These are phyloP conservation scores for Hymenoscyphus scutula DNA, from an alignment of 2,329 filamentous ascomycete species.

Conservation along the genomic window DNA sequence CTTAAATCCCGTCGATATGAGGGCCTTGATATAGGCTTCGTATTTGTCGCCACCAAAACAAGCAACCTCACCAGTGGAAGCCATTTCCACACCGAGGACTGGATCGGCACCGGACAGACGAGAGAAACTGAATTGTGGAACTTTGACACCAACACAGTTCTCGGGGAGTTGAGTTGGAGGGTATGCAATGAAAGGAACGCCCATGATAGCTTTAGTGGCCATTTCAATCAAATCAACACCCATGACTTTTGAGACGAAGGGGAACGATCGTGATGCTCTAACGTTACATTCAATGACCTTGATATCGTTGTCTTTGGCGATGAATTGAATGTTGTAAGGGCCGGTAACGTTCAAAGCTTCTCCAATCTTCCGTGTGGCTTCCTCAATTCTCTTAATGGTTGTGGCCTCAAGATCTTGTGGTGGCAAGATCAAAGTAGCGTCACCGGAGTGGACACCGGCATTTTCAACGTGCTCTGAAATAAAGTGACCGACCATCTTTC, in stretches of 20 bases:
- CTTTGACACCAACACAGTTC: conserved; percentile 92
- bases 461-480: conserved; percentile 99
- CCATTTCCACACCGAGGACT: conserved; percentile 97
- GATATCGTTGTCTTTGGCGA: conserved; percentile 98
- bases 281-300: conserved; percentile 99
- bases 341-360: conserved; percentile 92
- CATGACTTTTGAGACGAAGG: conserved; percentile 98
- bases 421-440: conserved; percentile 91
- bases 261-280: conserved; percentile 91
- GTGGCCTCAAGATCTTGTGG: conserved; percentile 89
- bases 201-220: conserved; percentile 96
- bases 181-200: conserved; percentile 77
- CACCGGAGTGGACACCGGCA: conserved; percentile 95
- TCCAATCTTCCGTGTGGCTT: conserved; percentile 93
- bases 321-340: conserved; percentile 99
- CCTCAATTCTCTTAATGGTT: conserved; percentile 87
- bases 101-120: conserved; percentile 93
- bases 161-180: conserved; percentile 72
- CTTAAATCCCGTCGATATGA: conserved; percentile 94
- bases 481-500: conserved; percentile 89
- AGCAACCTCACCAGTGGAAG: conserved; percentile 95
- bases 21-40: conserved; percentile 94
- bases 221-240: conserved; percentile 96
- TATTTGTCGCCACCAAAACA: conserved; percentile 96
- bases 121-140: conserved; percentile 98